Evolutionary conservation across 768 basidiomycete species (phyloP).

Genomic region (Russula sp.): DNA sequence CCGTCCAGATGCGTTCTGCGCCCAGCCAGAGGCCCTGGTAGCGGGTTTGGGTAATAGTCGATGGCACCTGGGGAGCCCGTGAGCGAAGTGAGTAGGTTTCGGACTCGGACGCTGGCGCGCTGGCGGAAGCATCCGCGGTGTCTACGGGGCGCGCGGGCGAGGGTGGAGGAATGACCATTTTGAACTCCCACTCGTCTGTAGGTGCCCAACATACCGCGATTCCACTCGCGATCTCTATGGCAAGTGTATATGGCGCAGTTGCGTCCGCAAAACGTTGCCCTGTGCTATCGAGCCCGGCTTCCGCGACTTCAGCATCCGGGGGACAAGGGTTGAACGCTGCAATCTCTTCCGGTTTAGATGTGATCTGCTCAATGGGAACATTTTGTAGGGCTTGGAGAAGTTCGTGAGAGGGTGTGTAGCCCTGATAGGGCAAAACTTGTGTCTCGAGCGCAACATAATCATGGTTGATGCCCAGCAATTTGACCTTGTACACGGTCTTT

Average conservation of each 20-base stretch:
- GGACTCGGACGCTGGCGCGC: not conserved
- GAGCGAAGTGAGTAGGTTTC: conserved; percentile 2
- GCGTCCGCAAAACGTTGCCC: conserved; percentile 40
- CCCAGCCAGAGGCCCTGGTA: conserved; percentile 90
- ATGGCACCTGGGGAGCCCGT: not conserved
- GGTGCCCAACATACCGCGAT: conserved; percentile 61
- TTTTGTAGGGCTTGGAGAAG: conserved; percentile 41
- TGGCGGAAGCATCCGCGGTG: not conserved
- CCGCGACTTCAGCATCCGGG: conserved; percentile 5
- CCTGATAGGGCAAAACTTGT: conserved; percentile 68
- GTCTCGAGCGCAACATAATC: conserved; percentile 44
- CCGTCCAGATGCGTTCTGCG: conserved; percentile 79
- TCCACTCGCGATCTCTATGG: conserved; percentile 61
- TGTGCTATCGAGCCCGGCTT: conserved; percentile 14
- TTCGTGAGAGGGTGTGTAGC: conserved; percentile 46
- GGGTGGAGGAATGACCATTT: conserved; percentile 35
- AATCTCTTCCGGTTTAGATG: conserved; percentile 28
- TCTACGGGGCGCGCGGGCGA: not conserved
- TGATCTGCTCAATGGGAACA: conserved; percentile 21
- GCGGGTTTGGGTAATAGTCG: conserved; percentile 40
- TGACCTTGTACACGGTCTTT: conserved; percentile 56
- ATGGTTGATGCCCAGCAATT: conserved; percentile 52
- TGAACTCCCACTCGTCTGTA: conserved; percentile 66
- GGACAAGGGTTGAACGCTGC: conserved; percentile 49
- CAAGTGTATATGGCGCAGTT: conserved; percentile 57